These are phyloP conservation scores for Aspergillus funiculosus DNA, from an alignment of 495 filamentous ascomycete species.

Conservation along the genomic window DNA sequence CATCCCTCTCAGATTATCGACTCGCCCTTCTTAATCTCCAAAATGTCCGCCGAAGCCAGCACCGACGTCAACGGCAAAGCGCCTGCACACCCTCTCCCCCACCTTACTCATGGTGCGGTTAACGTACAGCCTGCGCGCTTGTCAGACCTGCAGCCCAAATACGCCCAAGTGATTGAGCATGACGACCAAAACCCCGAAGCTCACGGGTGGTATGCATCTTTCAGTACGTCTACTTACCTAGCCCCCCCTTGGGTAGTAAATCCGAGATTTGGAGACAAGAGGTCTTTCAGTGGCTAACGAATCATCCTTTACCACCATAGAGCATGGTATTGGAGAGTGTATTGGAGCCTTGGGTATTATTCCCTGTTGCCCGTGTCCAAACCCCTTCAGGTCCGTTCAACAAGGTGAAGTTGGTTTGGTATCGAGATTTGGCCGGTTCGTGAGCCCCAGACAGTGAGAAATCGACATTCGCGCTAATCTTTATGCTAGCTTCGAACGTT, in stretches of 20 bases:
- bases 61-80: slow-evolving; percentile 38
- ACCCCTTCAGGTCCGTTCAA: slow-evolving; percentile 89
- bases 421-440: slow-evolving; percentile 80
- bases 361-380: slow-evolving; percentile 90
- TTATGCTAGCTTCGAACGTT: slow-evolving; percentile 66
- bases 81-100: slow-evolving; percentile 25
- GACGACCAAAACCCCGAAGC: slow-evolving; percentile 59
- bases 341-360: slow-evolving; percentile 81
- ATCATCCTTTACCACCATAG: slow-evolving; percentile 29
- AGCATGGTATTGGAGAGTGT: slow-evolving; percentile 67
- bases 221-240: slow-evolving; percentile 71
- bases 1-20: too few relatives aligned
- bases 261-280: too few relatives aligned
- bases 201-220: slow-evolving; percentile 85
- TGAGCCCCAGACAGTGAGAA: neutral
- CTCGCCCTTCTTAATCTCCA: too few relatives aligned
- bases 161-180: slow-evolving; percentile 69
- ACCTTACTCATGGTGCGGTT: slow-evolving; percentile 45
- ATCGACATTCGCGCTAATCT: slow-evolving; percentile 5
- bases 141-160: slow-evolving; percentile 83
- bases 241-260: too few relatives aligned
- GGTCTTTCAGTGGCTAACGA: slow-evolving; percentile 3
- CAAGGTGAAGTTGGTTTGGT: slow-evolving; percentile 94
- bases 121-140: slow-evolving; percentile 73
- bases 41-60: slow-evolving; percentile 28